Base-by-base conservation (phyloP, 1,284 basidiomycete genomes). In the Hemileia vastatrix region DNA sequence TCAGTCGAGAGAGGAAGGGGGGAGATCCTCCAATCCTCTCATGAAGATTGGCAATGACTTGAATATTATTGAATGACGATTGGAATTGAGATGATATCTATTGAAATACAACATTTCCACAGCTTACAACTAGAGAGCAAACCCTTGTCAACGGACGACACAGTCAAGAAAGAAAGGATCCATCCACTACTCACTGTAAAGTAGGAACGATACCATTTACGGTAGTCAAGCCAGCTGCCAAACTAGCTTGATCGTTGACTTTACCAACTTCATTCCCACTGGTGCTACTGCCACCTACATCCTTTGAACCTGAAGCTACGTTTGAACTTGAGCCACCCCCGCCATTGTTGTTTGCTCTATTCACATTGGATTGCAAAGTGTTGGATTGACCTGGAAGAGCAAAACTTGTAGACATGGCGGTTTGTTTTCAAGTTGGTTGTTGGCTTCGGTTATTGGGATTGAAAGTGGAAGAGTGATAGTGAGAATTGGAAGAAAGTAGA, bases 181-280 rank as follows among this genome's bases (percentile, higher is more conserved):
- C 24, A 33, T 11, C 5, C 36, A 13, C 67, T 67, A 74, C 72
- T 69, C 65, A 74, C 72, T 74, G 72, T 61, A 74, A 66, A 36
- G 72, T 74, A 13, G 72, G 72, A 43, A 73, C 71, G 45, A 74
- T 74, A 54, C 72, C 72, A 63, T 74, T 71, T 64, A 72, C 67
- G 48, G 64, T 69, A 60, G 69, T 70, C 24, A 73, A 64, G 33
- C 68, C 67, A 63, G 72, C 71, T 57, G 72, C 61, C 27, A 63
- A 33, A 36, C 54, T 61, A 15, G 32, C 49, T 32, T 40, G 36
- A 40, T 40, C 36, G 15, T 40, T 40, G 27, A 27, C 27, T 27
- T 27, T 27, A 27, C 27, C 27, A 9, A 11, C 15, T 15, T 40
- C 36, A 40, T 40, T 40, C 15, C 36, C 36, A 40, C 8, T 15